phyloP scores from a whole-genome alignment of 1,139 yeast genomes.

The Saccharomyces hybrid region DNA sequence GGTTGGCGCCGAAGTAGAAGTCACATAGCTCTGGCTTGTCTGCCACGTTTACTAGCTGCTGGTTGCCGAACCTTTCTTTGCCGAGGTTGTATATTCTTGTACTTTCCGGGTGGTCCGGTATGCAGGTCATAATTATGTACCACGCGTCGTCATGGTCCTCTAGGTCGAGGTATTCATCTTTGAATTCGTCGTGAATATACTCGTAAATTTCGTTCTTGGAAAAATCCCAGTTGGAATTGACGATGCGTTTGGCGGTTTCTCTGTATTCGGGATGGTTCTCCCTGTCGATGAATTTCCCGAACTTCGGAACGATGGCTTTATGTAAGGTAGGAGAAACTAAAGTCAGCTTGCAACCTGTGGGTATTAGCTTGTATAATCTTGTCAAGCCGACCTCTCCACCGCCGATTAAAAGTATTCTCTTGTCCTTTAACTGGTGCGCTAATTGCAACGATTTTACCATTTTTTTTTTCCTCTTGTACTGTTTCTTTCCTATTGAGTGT shows the following conservation, averaged over 20 bases:
- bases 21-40: slow-evolving; percentile 32
- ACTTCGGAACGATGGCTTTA: slow-evolving; percentile 10
- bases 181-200: slow-evolving; percentile 13
- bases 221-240: slow-evolving; percentile 5
- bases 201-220: slow-evolving; percentile 14
- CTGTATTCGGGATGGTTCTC: slow-evolving; percentile 3
- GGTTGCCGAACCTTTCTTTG: slow-evolving; percentile 21
- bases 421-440: slow-evolving; percentile 25
- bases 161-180: slow-evolving; percentile 13
- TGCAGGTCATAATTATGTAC: slow-evolving; percentile 26
- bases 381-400: slow-evolving; percentile 31
- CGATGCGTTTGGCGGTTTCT: slow-evolving; percentile 3
- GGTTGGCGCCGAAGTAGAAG: slow-evolving; percentile 31
- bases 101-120: slow-evolving; percentile 23
- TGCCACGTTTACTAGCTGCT: slow-evolving; percentile 31
- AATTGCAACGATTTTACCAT: slow-evolving; percentile 20
- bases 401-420: slow-evolving; percentile 27
- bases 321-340: slow-evolving; percentile 25
- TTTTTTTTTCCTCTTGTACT: not conserved
- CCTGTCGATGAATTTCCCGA: slow-evolving; percentile 7
- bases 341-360: slow-evolving; percentile 30
- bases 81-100: slow-evolving; percentile 21
- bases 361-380: slow-evolving; percentile 25
- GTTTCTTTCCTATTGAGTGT: not conserved
- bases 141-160: slow-evolving; percentile 16